phyloP scores from a whole-genome alignment of 2,329 filamentous ascomycete species.

The Stemphylium vesicarium region DNA sequence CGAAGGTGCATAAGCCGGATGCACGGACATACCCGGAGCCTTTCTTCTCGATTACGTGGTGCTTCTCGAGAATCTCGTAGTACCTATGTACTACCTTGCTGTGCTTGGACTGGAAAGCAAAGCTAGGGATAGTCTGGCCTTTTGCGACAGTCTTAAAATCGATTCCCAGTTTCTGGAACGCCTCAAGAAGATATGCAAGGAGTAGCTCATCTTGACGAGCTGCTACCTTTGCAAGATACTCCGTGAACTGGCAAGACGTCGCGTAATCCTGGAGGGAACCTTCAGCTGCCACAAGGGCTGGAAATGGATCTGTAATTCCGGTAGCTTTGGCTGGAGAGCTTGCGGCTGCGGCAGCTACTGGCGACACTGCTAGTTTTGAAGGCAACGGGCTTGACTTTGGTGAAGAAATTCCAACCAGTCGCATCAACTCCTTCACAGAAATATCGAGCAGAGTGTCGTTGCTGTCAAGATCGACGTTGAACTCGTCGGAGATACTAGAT shows the following conservation, averaged over 20 bases:
- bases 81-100: constrained; percentile 10
- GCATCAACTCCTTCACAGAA: constrained; percentile 8
- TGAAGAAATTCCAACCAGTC: background rate
- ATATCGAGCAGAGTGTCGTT: constrained; percentile 9
- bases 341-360: background rate
- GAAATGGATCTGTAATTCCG: constrained; percentile 3
- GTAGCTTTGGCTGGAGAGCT: background rate
- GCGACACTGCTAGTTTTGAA: background rate
- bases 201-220: constrained; percentile 18
- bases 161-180: constrained; percentile 14
- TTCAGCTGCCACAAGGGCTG: constrained; percentile 7
- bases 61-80: constrained; percentile 14
- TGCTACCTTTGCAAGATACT: constrained; percentile 8
- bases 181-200: constrained; percentile 23
- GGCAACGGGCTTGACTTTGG: background rate
- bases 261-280: background rate
- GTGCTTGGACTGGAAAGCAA: constrained; percentile 14
- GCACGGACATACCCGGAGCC: constrained; percentile 1
- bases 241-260: constrained; percentile 8
- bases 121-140: constrained; percentile 7
- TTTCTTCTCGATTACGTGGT: constrained; percentile 9
- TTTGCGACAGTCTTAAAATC: constrained; percentile 4
- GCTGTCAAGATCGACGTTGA: constrained; percentile 9
- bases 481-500: constrained; percentile 9
- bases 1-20: background rate